Conservation (phyloP, 192 early-diverging fungal species). For the Umbelopsis isabellina region DNA sequence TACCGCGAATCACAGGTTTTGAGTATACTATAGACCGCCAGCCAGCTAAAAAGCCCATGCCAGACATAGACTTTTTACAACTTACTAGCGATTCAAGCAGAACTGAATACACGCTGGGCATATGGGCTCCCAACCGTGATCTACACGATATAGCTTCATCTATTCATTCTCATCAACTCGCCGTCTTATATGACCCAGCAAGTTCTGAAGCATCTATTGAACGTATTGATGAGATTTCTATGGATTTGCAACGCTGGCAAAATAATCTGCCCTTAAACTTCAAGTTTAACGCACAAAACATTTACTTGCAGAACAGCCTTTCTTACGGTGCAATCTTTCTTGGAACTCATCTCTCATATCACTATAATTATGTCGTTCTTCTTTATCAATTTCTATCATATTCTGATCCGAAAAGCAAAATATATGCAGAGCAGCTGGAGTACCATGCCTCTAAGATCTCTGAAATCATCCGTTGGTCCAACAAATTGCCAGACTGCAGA, state of each 20-base stretch:
- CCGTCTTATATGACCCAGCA: conserved; percentile 12
- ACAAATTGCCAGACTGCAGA: conserved; percentile 9
- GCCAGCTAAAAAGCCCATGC: conserved; percentile 18
- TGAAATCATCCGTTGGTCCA: conserved; percentile 22
- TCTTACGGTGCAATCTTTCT: conserved; percentile 22
- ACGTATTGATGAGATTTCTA: conserved; percentile 15
- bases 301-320: conserved; percentile 12
- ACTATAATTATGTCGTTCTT: conserved; percentile 21
- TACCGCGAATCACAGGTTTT: conserved; percentile 12
- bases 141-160: conserved; percentile 19
- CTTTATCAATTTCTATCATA: conserved; percentile 23
- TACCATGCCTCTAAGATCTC: conserved; percentile 24
- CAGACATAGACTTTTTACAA: conserved; percentile 21
- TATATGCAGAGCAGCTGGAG: conserved; percentile 11
- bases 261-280: not conserved
- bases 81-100: not conserved
- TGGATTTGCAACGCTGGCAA: conserved; percentile 15
- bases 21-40: conserved; percentile 2
- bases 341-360: conserved; percentile 18
- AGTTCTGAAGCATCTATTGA: conserved; percentile 20
- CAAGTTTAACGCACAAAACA: conserved; percentile 2
- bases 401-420: not conserved
- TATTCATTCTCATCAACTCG: conserved; percentile 12
- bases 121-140: conserved; percentile 20
- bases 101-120: not conserved